Percentiles rank a stretch among this genome's conserved stretches.
Conservation (phyloP, 2,329 filamentous ascomycete species). For the Verticillium nubilum region DNA sequence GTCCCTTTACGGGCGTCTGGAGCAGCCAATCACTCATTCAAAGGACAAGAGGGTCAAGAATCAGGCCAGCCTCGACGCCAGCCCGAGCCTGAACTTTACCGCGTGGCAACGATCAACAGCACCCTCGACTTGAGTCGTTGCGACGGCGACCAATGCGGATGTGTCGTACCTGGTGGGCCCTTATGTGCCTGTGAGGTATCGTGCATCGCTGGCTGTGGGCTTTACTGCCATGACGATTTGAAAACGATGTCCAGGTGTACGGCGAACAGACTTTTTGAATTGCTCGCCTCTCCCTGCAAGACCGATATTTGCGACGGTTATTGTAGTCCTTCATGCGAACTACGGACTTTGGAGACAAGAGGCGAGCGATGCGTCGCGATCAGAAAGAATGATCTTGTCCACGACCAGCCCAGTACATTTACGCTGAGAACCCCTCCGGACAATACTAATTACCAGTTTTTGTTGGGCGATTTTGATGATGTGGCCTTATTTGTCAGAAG, state of each 20-base stretch:
- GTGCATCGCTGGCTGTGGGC: neutral
- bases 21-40: no score
- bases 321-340: neutral
- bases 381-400: neutral
- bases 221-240: neutral
- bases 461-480: neutral
- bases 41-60: no score
- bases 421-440: neutral
- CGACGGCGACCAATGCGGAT: neutral
- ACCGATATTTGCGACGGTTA: neutral
- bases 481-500: neutral
- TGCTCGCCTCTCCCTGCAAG: no score
- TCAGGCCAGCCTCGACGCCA: no score
- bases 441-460: neutral
- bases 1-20: neutral
- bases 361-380: neutral
- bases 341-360: neutral
- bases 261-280: neutral
- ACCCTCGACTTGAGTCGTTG: neutral
- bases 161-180: neutral
- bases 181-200: neutral
- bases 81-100: neutral
- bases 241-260: neutral
- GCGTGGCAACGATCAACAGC: neutral
- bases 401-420: neutral